Conservation (phyloP, 108 stramenopile species). For the Cyclotella cryptica region DNA sequence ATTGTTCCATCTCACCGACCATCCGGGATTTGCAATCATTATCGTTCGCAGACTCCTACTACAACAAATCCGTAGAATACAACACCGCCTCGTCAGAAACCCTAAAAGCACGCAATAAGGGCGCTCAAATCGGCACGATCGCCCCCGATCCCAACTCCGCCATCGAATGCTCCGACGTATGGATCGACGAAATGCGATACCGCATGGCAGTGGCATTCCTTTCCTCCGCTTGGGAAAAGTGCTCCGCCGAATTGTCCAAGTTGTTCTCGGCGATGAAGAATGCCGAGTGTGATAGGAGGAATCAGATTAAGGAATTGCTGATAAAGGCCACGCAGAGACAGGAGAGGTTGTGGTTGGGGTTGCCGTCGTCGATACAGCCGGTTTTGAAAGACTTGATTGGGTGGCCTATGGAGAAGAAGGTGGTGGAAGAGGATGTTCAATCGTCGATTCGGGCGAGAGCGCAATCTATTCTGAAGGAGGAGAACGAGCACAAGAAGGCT, state of each 20-base stretch:
- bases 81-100: conserved; percentile 22
- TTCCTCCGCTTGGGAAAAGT: conserved; percentile 77
- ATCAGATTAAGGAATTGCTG: conserved; percentile 68
- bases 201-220: conserved; percentile 78
- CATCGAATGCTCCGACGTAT: conserved; percentile 71
- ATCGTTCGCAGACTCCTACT: conserved; percentile 46
- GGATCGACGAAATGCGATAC: conserved; percentile 85
- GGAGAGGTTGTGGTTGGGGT: conserved; percentile 67
- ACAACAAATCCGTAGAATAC: conserved; percentile 52
- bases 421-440: conserved; percentile 69
- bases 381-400: conserved; percentile 71
- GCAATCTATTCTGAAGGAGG: conserved; percentile 57
- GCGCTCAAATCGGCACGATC: conserved; percentile 23
- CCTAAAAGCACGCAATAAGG: conserved; percentile 24
- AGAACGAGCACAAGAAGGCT: conserved; percentile 56
- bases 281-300: conserved; percentile 70
- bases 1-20: not conserved
- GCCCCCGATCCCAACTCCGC: conserved; percentile 21
- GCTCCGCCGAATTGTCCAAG: conserved; percentile 64
- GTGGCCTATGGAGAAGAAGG: conserved; percentile 63
- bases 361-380: conserved; percentile 62
- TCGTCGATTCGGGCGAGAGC: conserved; percentile 65
- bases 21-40: too few relatives aligned
- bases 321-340: conserved; percentile 72
- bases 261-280: conserved; percentile 71